Base-by-base conservation (phyloP, 768 basidiomycete genomes). In the Lactarius akahatsu region DNA sequence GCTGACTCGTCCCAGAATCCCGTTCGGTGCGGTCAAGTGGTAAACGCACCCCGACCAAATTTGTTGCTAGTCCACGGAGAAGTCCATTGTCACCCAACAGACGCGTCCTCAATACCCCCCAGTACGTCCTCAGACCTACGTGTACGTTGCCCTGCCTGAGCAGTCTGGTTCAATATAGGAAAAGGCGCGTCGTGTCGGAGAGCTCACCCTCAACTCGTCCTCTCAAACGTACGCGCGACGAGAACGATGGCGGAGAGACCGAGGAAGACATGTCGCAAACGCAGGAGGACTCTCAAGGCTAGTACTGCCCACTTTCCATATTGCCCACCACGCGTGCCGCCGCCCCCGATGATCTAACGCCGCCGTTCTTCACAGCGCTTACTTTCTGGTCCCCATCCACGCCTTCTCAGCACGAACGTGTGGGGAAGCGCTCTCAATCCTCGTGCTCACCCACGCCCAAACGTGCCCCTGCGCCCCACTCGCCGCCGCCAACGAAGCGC, bases 221-320 rank as follows among this genome's bases (percentile, higher is more conserved):
- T 47, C 52, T 50, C 41, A 57, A 61, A 52, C 59, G 59, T 15
- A 15, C 36, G 30, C 50, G 38, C 16, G 58, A 64, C 52, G 55
- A 68, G 40, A 59, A 61, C 18, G 57, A 57, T 34, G 26, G 38
- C 55, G 16, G 45, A 9, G 55, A 57, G 55, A 40, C 23, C 36
- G 28, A 34, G 23, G 65, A 57, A 40, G 66, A 59, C 8, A 60
- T 50, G 43, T 69, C 67, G 15, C 69, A 70, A 56, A 70, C 69
- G 26, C 69, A 70, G 58, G 69, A 68, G 32, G 69, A 70, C 15
- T 69, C 69, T 9, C 69, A 70, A 61, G 67, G 69, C 62, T 20
- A 16, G 63, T 59, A 36, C 11, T 38, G 18, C 32, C 6, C 15
- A 20, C 52, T 26, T 2, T 8, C 26, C 16, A 28, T 57, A 28